Conservation (phyloP, 2,329 filamentous ascomycete species). For the Trichoderma gracile region DNA sequence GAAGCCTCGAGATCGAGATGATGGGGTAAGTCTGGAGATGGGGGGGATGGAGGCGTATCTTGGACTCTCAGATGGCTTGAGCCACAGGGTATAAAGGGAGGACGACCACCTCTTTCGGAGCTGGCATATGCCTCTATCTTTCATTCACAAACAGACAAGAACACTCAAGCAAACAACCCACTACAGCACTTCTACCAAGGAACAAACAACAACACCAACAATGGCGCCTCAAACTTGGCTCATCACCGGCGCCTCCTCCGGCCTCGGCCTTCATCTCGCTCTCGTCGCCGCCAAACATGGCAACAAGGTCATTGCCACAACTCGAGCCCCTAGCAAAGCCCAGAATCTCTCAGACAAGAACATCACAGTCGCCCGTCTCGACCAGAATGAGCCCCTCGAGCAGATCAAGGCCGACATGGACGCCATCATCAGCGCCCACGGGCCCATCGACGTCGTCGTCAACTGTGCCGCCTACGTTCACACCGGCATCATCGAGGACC, state of each 20-base stretch:
- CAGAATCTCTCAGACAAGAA: neutral
- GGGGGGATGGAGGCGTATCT: neutral
- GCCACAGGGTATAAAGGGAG: conserved; percentile 1
- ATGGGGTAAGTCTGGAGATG: neutral
- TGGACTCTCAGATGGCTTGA: neutral
- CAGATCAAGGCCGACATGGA: conserved; percentile 19
- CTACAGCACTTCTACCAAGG: too few relatives aligned
- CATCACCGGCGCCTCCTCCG: conserved; percentile 20
- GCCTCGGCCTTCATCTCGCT: conserved; percentile 15
- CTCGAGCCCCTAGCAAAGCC: neutral
- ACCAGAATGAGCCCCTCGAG: conserved; percentile 20
- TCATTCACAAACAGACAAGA: neutral
- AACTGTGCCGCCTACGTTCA: conserved; percentile 23
- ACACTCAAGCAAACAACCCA: too few relatives aligned
- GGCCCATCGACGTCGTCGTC: conserved; percentile 14
- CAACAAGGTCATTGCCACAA: conserved; percentile 21
- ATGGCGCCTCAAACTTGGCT: conserved; percentile 23
- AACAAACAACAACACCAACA: neutral
- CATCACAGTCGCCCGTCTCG: conserved; percentile 9
- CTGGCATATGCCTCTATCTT: neutral
- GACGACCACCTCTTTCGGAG: neutral
- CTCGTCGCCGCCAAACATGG: conserved; percentile 15
- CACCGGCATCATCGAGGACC: conserved; percentile 18
- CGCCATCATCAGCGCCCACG: neutral
- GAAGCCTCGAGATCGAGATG: neutral